Conservation (phyloP, 495 filamentous ascomycete species). For the Neurospora sp. region DNA sequence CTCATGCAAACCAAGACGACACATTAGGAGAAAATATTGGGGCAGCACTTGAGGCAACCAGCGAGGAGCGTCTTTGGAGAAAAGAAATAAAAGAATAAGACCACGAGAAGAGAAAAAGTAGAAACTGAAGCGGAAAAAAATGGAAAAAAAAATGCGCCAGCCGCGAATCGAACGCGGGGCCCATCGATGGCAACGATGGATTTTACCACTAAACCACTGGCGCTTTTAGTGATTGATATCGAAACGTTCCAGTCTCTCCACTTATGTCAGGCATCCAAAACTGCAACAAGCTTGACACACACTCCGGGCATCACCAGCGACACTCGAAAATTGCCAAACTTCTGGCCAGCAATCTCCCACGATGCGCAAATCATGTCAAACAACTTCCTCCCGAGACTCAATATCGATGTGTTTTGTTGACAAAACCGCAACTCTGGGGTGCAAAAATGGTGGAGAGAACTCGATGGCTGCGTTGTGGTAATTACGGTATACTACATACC, state of each 20-base stretch:
- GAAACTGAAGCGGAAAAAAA: not conserved
- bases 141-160: not conserved
- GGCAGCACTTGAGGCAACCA: not conserved
- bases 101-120: not conserved
- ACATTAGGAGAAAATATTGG: not conserved
- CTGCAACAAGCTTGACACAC: not conserved
- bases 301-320: not conserved
- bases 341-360: not conserved
- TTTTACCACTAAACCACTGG: not conserved
- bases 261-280: not conserved
- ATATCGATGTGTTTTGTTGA: not conserved
- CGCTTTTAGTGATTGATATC: not conserved
- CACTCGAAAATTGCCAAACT: not conserved
- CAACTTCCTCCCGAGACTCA: not conserved
- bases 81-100: not conserved
- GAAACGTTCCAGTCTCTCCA: accelerated
- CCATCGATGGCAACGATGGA: not conserved
- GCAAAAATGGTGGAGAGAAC: too few species aligned
- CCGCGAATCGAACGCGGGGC: not conserved
- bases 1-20: not conserved
- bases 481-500: too few species aligned
- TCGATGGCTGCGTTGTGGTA: too few species aligned
- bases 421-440: not conserved
- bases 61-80: not conserved
- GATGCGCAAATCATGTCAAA: not conserved